Base-by-base conservation (phyloP, 2,329 filamentous ascomycete species). In the Diplodia seriata region DNA sequence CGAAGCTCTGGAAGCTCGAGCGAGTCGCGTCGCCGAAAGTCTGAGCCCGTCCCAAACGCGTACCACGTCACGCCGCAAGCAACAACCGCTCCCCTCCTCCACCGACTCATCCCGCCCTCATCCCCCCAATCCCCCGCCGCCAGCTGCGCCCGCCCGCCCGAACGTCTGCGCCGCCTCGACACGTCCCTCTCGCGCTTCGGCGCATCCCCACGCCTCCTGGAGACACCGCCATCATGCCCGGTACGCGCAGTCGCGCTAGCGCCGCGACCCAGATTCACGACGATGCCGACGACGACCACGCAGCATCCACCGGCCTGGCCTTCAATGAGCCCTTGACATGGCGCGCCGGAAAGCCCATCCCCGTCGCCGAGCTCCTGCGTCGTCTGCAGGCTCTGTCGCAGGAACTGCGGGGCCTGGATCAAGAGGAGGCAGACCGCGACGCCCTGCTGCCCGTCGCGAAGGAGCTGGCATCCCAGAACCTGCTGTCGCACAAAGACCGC, bases 291-390 rank as follows among this genome's bases (percentile, higher is more conserved):
- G 51, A 64, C 38, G 38, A 68, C 20, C 66, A 68, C 20, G 51
- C 65, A 40, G 29, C 47, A 5, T 51, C 47, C n/a, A 8, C 54
- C 4, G 65, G 63, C 49, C 87, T 99, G 57, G 83, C 88, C 72
- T 98, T 98, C 85, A 88, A 94, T 74, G 90, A 97, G 76, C 85
- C 92, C 71, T 84, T 99, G 68, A 92, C 93, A 77, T 97, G 95
- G 92, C 91, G 91, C 76, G 92, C 94, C 53, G 95, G 94, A 69
- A 95, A 92, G 80, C 89, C 93, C 64, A 97, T 99, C 75, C 84
- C 91, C 47, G 92, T 94, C 57, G 89, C 87, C 71, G 93, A 94
- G 72, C 87, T 99, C 62, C 84, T 97, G 72, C 86, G 88, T 75
- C 90, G 95, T 59, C 87, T 99, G 64, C 91, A 94, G 78, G 84